Evolutionary conservation across 345 rosid genomes (phyloP).

Genomic region (Xanthoceras sorbifolium): DNA sequence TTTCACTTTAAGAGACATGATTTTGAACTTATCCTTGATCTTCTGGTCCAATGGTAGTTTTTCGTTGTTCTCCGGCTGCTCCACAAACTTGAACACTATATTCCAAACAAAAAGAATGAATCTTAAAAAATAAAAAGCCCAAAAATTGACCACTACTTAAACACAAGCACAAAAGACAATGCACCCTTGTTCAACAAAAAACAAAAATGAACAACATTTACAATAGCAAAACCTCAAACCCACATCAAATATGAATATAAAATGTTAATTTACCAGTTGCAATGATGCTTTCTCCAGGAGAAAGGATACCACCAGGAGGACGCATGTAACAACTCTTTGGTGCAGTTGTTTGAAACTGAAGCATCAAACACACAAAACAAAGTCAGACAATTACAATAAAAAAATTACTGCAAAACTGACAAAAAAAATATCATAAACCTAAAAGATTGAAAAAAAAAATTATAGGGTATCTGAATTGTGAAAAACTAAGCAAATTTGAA

Average conservation of each 20-base stretch:
- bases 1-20: conserved; percentile 90
- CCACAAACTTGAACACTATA: conserved; percentile 94
- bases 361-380: background rate
- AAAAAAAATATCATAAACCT: background rate
- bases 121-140: background rate
- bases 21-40: conserved; percentile 90
- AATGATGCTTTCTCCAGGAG: conserved; percentile 84
- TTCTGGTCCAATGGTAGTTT: conserved; percentile 67
- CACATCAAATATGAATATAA: background rate
- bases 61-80: conserved; percentile 86
- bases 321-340: conserved; percentile 99
- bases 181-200: background rate
- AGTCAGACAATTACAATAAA: conserved; percentile 6
- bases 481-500: background rate
- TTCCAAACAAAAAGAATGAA: background rate
- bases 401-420: background rate
- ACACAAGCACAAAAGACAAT: background rate
- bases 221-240: background rate
- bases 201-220: conserved; percentile 1
- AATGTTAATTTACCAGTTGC: conserved; percentile 68
- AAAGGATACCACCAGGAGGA: conserved; percentile 93
- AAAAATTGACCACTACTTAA: background rate
- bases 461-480: background rate
- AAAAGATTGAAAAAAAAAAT: too few relatives aligned
- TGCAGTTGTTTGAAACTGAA: conserved; percentile 94